Evolutionary conservation across 108 stramenopile genomes (phyloP).

Genomic region (Cyclostephanos invisitatus): DNA sequence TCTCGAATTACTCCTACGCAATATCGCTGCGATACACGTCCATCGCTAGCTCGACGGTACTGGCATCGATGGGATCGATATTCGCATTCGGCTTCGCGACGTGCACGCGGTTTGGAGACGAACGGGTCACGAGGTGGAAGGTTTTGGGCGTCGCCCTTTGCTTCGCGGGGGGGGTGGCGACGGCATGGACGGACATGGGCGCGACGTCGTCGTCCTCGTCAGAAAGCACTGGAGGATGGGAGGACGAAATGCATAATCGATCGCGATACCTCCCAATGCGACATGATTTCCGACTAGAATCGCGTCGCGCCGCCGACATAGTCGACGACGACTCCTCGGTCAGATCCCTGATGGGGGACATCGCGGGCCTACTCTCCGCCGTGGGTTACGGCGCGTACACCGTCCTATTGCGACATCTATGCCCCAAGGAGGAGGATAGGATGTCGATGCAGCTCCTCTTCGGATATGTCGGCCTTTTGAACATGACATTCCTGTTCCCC

Average conservation of each 20-base stretch:
- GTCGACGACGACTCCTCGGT: too few relatives aligned
- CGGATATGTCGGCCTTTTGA: slow-evolving; percentile 90
- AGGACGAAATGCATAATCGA: background rate
- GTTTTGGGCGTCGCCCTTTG: slow-evolving; percentile 69
- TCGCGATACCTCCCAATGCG: too few relatives aligned
- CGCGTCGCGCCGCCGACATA: slow-evolving; percentile 6
- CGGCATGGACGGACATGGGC: slow-evolving; percentile 60
- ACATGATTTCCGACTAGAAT: background rate
- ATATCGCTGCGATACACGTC: slow-evolving; percentile 75
- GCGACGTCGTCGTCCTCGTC: background rate
- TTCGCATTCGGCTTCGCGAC: slow-evolving; percentile 92
- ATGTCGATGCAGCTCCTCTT: slow-evolving; percentile 90
- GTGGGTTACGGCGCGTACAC: slow-evolving; percentile 86
- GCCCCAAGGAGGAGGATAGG: slow-evolving; percentile 73
- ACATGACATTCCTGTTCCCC: slow-evolving; percentile 66
- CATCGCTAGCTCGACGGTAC: slow-evolving; percentile 90
- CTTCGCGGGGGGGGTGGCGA: slow-evolving; percentile 68
- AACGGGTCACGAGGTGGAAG: slow-evolving; percentile 59
- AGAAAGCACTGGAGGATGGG: slow-evolving; percentile 2
- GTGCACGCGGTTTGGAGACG: slow-evolving; percentile 57
- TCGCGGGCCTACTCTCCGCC: slow-evolving; percentile 75
- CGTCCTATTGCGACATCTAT: slow-evolving; percentile 68
- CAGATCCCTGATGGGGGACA: slow-evolving; percentile 64
- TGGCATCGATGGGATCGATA: slow-evolving; percentile 88
- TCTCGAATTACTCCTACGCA: slow-evolving; percentile 91